phyloP scores from a whole-genome alignment of 768 basidiomycete species.

The Russula dissimulans region DNA sequence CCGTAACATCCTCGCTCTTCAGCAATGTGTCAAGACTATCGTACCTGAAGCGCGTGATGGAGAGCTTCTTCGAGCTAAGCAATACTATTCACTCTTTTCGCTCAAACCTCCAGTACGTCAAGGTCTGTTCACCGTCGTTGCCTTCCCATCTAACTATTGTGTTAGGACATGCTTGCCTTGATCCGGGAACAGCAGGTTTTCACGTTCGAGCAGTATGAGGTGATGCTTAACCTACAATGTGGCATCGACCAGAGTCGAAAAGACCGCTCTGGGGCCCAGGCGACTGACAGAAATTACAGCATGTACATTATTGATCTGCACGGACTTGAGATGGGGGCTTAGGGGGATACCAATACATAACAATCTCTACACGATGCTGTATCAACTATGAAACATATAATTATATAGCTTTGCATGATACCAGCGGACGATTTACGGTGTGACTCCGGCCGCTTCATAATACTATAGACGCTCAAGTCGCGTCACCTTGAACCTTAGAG shows the following conservation, averaged over 20 bases:
- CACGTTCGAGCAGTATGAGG: conserved; percentile 87
- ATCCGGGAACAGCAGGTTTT: conserved; percentile 57
- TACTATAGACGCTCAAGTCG: too few species aligned
- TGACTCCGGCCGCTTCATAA: too few species aligned
- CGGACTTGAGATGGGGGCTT: conserved; percentile 53
- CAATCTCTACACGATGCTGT: background rate
- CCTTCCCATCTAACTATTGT: background rate
- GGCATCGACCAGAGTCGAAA: conserved; percentile 60
- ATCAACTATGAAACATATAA: background rate
- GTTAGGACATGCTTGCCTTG: conserved; percentile 66
- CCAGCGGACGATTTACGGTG: too few species aligned
- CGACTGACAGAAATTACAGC: conserved; percentile 65
- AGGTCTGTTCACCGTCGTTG: background rate
- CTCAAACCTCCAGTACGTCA: conserved; percentile 59
- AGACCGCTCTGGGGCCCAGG: conserved; percentile 41
- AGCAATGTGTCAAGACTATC: conserved; percentile 81
- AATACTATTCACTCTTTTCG: conserved; percentile 75
- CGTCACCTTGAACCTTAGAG: too few species aligned
- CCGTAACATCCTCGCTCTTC: conserved; percentile 83
- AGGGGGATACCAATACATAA: conserved; percentile 31
- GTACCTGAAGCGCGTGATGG: conserved; percentile 49
- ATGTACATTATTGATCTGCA: conserved; percentile 89
- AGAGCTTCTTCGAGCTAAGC: conserved; percentile 67
- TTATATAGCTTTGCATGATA: background rate
- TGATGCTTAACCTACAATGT: conserved; percentile 84